Evolutionary conservation across 2,329 filamentous ascomycete species (phyloP).

Genomic region (Colletotrichum sp.): DNA sequence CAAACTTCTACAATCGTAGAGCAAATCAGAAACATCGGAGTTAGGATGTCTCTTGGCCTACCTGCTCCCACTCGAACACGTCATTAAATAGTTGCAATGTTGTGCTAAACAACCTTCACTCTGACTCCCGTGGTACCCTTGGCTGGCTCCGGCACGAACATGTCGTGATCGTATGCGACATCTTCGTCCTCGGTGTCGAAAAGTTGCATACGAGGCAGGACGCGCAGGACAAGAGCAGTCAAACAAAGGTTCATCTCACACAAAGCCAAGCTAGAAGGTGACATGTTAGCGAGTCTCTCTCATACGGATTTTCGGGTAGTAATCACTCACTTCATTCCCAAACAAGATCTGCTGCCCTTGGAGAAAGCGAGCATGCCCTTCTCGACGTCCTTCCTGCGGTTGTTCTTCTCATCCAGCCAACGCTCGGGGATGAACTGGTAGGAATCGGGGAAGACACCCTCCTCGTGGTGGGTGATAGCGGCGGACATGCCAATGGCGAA

Average conservation of each 20-base stretch:
- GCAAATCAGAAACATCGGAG: not conserved
- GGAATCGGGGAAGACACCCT: slow-evolving; percentile 40
- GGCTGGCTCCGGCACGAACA: slow-evolving; percentile 27
- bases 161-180: slow-evolving; percentile 32
- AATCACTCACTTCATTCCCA: slow-evolving; percentile 40
- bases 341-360: slow-evolving; percentile 44
- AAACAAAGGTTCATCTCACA: slow-evolving; percentile 28
- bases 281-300: not conserved
- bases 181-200: slow-evolving; percentile 33
- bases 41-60: not conserved
- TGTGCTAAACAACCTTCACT: not conserved
- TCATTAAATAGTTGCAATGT: not conserved
- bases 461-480: slow-evolving; percentile 42
- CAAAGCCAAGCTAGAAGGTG: slow-evolving; percentile 23
- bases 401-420: slow-evolving; percentile 38
- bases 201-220: slow-evolving; percentile 29
- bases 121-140: slow-evolving; percentile 9
- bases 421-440: slow-evolving; percentile 44
- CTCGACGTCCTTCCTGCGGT: slow-evolving; percentile 34
- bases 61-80: not conserved
- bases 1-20: not conserved
- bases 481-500: slow-evolving; percentile 44
- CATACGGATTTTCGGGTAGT: not conserved
- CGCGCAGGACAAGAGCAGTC: slow-evolving; percentile 25
- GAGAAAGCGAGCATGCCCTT: slow-evolving; percentile 46